Percentiles rank a stretch among this genome's conserved stretches.
phyloP scores from a whole-genome alignment of 208 protist species.

The Porcisia deanei region DNA sequence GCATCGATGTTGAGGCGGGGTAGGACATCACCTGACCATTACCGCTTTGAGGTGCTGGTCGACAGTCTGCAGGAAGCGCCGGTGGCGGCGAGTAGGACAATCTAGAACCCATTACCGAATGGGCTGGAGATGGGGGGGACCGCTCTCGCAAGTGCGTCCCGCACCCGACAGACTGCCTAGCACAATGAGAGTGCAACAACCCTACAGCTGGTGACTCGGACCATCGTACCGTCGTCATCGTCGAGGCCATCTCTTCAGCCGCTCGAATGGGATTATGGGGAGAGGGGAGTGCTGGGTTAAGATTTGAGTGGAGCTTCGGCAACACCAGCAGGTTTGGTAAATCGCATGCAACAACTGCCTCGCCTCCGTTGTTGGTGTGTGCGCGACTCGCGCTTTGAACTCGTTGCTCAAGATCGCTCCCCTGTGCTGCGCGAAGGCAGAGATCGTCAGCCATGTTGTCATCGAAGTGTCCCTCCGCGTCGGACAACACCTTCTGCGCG shows the following conservation, averaged over 20 bases:
- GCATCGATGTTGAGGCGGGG: background rate
- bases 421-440: background rate
- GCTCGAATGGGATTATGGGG: background rate
- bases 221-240: background rate
- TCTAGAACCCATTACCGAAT: background rate
- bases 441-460: too few relatives aligned
- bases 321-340: background rate
- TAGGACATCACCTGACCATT: background rate
- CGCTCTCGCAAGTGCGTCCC: background rate
- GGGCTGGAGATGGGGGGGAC: background rate
- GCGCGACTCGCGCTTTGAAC: background rate
- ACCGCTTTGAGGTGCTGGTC: background rate
- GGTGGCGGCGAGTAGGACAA: slow-evolving; percentile 18
- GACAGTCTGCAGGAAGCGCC: slow-evolving; percentile 4
- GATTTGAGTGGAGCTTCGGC: background rate
- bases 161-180: background rate
- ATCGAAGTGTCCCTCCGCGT: background rate
- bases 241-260: background rate
- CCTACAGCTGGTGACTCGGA: slow-evolving; percentile 11
- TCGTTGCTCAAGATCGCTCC: background rate
- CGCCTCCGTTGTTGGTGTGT: too few relatives aligned
- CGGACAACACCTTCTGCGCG: background rate
- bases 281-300: background rate
- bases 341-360: background rate
- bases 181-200: slow-evolving; percentile 19